phyloP scores from a whole-genome alignment of 306 rosid species.

The Cucumis cinereus region DNA sequence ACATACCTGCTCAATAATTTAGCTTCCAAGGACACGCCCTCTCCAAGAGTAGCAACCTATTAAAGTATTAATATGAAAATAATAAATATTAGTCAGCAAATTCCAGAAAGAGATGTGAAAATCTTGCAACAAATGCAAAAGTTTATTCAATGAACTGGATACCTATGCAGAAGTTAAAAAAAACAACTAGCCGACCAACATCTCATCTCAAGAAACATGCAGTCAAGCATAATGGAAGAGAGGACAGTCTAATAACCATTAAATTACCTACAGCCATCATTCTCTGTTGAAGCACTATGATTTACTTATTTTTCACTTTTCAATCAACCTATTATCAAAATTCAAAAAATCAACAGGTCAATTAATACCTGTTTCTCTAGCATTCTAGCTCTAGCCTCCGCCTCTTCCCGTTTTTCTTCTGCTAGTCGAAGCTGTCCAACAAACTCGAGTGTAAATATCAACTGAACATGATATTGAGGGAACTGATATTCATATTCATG shows the following conservation, averaged over 20 bases:
- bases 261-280: not conserved
- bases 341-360: not conserved
- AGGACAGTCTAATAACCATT: not conserved
- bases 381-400: slow-evolving; percentile 81
- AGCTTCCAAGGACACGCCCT: slow-evolving; percentile 94
- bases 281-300: not conserved
- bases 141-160: not conserved
- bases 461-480: slow-evolving; percentile 1
- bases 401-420: slow-evolving; percentile 72
- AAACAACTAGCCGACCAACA: not conserved
- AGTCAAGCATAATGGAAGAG: not conserved
- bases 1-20: slow-evolving; percentile 75
- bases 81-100: not conserved
- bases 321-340: not conserved
- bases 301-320: not conserved
- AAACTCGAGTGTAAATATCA: slow-evolving; percentile 15
- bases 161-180: not conserved
- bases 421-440: slow-evolving; percentile 60
- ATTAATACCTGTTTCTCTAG: slow-evolving; percentile 78
- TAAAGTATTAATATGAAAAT: not conserved
- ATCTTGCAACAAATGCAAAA: not conserved
- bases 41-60: slow-evolving; percentile 92
- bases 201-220: not conserved
- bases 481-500: not conserved
- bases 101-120: not conserved